Conservation (phyloP, 495 filamentous ascomycete species). For the Aspergillus olivimuriae region DNA sequence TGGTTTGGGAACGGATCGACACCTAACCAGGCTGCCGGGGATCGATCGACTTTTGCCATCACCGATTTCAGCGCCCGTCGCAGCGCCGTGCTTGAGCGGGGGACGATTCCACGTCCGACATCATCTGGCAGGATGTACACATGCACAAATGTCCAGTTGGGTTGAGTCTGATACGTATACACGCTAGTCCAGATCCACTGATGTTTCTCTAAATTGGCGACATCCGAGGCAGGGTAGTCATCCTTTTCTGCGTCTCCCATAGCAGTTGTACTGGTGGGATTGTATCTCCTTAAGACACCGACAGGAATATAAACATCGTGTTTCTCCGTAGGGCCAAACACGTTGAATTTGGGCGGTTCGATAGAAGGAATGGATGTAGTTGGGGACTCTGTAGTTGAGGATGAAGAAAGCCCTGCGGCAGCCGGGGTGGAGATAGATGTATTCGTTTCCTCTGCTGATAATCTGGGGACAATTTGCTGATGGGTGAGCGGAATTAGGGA, state of each 20-base stretch:
- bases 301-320: conserved; percentile 14
- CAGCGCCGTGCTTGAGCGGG: conserved; percentile 33
- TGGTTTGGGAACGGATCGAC: conserved; percentile 2
- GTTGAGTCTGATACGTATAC: conserved; percentile 9
- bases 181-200: conserved; percentile 27
- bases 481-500: too few species aligned
- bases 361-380: too few species aligned
- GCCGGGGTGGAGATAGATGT: not conserved
- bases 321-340: conserved; percentile 1
- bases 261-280: not conserved
- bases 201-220: conserved; percentile 21
- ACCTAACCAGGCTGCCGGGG: conserved; percentile 51
- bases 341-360: too few species aligned
- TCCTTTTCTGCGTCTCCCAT: not conserved
- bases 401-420: not conserved
- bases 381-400: not conserved
- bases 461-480: too few species aligned
- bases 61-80: conserved; percentile 43
- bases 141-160: conserved; percentile 29
- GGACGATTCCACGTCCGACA: conserved; percentile 45
- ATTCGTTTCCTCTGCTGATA: too few species aligned
- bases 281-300: conserved; percentile 14
- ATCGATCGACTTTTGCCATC: conserved; percentile 52
- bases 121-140: conserved; percentile 66
- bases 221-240: conserved; percentile 15